Conservation (phyloP, 768 basidiomycete genomes). For the Lactarius indigo region DNA sequence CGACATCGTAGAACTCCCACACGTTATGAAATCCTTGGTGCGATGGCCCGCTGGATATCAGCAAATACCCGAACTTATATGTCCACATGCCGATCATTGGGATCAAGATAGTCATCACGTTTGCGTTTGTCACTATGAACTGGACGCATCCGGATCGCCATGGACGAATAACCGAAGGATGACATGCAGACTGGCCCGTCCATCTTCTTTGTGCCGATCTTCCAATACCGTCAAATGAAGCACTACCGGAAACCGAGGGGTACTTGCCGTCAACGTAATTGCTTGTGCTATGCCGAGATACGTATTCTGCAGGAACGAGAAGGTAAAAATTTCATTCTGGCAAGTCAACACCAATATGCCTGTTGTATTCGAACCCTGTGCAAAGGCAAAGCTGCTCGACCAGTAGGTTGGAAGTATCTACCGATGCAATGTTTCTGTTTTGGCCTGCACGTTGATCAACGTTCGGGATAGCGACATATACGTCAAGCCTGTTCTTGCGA, state of each 20-base stretch:
- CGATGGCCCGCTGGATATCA: background rate
- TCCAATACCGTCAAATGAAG: slow-evolving; percentile 72
- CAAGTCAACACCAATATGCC: slow-evolving; percentile 70
- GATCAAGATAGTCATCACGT: slow-evolving; percentile 70
- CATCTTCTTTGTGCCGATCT: slow-evolving; percentile 79
- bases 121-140: slow-evolving; percentile 78
- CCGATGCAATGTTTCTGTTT: too few species aligned
- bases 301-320: slow-evolving; percentile 78
- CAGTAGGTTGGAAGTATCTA: too few species aligned
- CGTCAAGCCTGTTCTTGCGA: too few species aligned
- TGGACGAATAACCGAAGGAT: background rate
- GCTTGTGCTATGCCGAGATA: slow-evolving; percentile 76
- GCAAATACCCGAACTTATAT: slow-evolving; percentile 55
- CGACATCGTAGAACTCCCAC: slow-evolving; percentile 85
- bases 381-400: background rate
- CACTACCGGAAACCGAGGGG: slow-evolving; percentile 82
- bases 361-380: slow-evolving; percentile 77
- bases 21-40: slow-evolving; percentile 62
- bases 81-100: slow-evolving; percentile 88
- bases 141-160: slow-evolving; percentile 27
- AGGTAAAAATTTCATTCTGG: slow-evolving; percentile 75
- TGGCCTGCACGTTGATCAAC: too few species aligned
- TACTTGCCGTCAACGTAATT: slow-evolving; percentile 64
- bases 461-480: too few species aligned
- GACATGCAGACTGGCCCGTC: slow-evolving; percentile 29